phyloP scores from a whole-genome alignment of 768 basidiomycete species.

The Udeniomyces megalosporus region DNA sequence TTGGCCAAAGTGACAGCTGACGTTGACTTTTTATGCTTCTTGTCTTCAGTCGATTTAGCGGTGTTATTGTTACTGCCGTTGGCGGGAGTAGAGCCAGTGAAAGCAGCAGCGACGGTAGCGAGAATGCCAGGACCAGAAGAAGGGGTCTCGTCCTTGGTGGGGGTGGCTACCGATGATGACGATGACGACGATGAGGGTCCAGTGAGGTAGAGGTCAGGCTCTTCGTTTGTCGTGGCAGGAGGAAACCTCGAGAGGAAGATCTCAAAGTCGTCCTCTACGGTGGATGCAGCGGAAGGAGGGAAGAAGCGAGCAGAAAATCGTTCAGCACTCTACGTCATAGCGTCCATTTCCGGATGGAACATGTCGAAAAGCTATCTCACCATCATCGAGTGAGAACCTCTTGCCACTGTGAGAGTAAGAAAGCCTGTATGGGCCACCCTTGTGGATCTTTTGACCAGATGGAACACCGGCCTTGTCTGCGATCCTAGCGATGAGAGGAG shows the following conservation, averaged over 20 bases:
- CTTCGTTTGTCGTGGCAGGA: conserved; percentile 20
- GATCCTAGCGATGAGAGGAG: conserved; percentile 2
- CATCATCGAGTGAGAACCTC: conserved; percentile 80
- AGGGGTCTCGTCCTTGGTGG: conserved; percentile 29
- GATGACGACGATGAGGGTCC: neutral
- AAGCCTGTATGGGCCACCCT: conserved; percentile 37
- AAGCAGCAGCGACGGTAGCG: too few species aligned
- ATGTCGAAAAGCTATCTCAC: conserved; percentile 32
- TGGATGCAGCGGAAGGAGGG: neutral
- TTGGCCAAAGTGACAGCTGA: conserved; percentile 17
- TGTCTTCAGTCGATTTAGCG: conserved; percentile 37
- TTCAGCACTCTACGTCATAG: neutral
- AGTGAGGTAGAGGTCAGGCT: conserved; percentile 18
- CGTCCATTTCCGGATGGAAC: neutral
- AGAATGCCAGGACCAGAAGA: too few species aligned
- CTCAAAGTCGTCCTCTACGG: conserved; percentile 63
- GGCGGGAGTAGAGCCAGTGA: too few species aligned
- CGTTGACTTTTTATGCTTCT: conserved; percentile 23
- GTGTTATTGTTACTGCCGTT: conserved; percentile 45
- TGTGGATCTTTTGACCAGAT: conserved; percentile 9
- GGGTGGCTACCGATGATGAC: conserved; percentile 45
- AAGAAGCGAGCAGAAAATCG: neutral
- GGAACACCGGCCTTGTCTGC: conserved; percentile 15
- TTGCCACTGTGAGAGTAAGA: conserved; percentile 69
- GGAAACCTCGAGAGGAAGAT: conserved; percentile 63